Evolutionary conservation across 305 asterid genomes (phyloP).

Genomic region (Plantago rigida): DNA sequence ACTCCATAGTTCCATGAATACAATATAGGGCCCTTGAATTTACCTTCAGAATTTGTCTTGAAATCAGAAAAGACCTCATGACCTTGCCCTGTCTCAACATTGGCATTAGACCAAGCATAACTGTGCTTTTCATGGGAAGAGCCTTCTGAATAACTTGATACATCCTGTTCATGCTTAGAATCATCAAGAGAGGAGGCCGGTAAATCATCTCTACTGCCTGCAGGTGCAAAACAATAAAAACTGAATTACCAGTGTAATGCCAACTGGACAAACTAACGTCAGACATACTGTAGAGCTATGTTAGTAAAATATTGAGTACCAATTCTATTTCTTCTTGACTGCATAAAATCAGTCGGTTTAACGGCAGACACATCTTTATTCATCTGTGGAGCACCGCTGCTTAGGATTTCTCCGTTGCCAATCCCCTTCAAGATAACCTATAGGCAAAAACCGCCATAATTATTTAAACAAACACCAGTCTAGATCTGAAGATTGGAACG

Average conservation of each 20-base stretch:
- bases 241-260: background rate
- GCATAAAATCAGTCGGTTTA: constrained; percentile 46
- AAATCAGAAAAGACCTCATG: constrained; percentile 26
- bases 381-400: constrained; percentile 69
- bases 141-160: constrained; percentile 30
- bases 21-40: constrained; percentile 8
- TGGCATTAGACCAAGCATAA: constrained; percentile 24
- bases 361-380: constrained; percentile 60
- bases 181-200: constrained; percentile 32
- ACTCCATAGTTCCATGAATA: constrained; percentile 18
- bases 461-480: constrained; percentile 8
- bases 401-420: constrained; percentile 59
- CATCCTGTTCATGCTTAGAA: constrained; percentile 42
- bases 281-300: background rate
- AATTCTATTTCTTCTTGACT: constrained; percentile 44
- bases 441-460: constrained; percentile 14
- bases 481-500: background rate
- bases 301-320: constrained; percentile 33
- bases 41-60: constrained; percentile 36
- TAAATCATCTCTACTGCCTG: constrained; percentile 63
- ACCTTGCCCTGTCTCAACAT: constrained; percentile 25
- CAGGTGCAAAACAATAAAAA: constrained; percentile 22
- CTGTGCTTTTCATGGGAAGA: constrained; percentile 27
- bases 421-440: constrained; percentile 67
- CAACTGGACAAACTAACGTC: constrained; percentile 1